These are phyloP conservation scores for Hordeum vulgare DNA, from an alignment of 176 grass and related monocot genomes.

Conservation along the genomic window MorexV3_pseudomolecules_assembly NC_058522.1:285144081-285144580, in stretches of 20 bases:
- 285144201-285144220: neutral
- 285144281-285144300: constrained; percentile 75
- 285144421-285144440: neutral
- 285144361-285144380: neutral
- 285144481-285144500: constrained; percentile 70
- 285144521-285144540: constrained; percentile 55
- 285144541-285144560: too few species aligned
- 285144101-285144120: neutral
- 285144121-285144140: neutral
- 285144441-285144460: constrained; percentile 44
- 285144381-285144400: neutral
- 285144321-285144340: constrained; percentile 85
- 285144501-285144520: constrained; percentile 75
- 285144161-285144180: neutral
- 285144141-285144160: neutral
- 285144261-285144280: constrained; percentile 86
- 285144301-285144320: constrained; percentile 72
- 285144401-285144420: neutral
- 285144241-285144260: too few species aligned
- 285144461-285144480: constrained; percentile 84
- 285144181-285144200: neutral
- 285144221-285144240: neutral
- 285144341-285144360: constrained; percentile 31
- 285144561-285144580: neutral
- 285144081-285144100: neutral